Percentiles rank a stretch among this genome's conserved stretches.
phyloP scores from a whole-genome alignment of 257 asterid species.

The Fraxinus anomala region DNA sequence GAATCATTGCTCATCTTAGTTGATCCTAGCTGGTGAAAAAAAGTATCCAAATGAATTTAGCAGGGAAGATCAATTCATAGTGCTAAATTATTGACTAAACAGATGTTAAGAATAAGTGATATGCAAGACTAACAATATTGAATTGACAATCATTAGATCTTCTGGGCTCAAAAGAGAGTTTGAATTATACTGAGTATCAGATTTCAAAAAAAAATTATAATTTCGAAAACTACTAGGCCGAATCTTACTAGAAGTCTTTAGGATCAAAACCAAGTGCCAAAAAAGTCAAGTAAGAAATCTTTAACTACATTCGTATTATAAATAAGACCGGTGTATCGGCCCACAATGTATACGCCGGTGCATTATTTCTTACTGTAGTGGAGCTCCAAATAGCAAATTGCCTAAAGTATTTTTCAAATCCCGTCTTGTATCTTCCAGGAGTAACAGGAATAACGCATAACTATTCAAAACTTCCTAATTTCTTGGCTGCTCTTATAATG shows the following conservation, averaged over 20 bases:
- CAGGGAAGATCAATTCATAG: neutral
- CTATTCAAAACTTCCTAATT: neutral
- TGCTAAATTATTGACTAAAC: neutral
- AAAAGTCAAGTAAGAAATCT: too few relatives aligned
- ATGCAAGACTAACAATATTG: neutral
- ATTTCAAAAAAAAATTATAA: too few relatives aligned
- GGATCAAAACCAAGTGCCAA: neutral
- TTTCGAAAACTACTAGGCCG: neutral
- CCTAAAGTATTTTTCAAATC: neutral
- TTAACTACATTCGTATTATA: neutral
- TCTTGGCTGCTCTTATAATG: neutral
- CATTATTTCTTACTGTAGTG: neutral
- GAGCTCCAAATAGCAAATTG: neutral
- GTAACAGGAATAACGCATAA: neutral
- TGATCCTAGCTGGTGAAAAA: neutral
- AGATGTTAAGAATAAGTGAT: neutral
- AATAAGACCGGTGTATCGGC: neutral
- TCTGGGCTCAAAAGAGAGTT: neutral
- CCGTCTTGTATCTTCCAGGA: neutral
- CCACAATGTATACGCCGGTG: neutral
- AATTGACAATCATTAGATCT: neutral
- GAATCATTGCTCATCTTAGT: neutral
- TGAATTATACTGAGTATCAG: neutral
- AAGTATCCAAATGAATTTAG: neutral
- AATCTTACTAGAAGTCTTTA: neutral